phyloP scores from a whole-genome alignment of 1,284 basidiomycete species.

The Xerocomus amazonicus region DNA sequence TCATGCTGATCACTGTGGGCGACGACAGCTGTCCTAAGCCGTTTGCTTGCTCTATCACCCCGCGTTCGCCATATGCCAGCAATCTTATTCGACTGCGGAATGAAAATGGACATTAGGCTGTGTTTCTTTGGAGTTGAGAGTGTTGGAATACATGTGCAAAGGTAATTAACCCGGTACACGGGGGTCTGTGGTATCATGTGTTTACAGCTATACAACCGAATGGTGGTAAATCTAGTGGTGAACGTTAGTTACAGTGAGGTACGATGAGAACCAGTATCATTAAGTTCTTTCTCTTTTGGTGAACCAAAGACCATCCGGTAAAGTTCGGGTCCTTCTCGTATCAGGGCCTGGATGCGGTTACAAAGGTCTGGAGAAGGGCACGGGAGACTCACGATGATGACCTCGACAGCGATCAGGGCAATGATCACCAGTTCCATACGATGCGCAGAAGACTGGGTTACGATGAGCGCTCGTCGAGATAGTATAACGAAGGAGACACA shows the following conservation, averaged over 20 bases:
- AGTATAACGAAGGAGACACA: constrained; percentile 4
- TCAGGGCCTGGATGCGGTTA: constrained; percentile 40
- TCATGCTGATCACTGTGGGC: constrained; percentile 5
- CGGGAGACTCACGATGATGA: constrained; percentile 66
- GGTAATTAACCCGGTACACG: not conserved
- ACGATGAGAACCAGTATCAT: constrained; percentile 3
- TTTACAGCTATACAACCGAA: constrained; percentile 4
- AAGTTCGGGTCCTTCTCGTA: constrained; percentile 33
- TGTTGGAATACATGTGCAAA: not conserved
- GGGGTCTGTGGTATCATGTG: constrained; percentile 1
- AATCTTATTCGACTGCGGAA: constrained; percentile 15
- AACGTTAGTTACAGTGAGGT: constrained; percentile 1
- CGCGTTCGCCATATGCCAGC: constrained; percentile 15
- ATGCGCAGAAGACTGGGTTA: constrained; percentile 71
- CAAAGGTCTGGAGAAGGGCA: constrained; percentile 27
- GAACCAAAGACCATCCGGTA: constrained; percentile 28
- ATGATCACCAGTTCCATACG: constrained; percentile 93
- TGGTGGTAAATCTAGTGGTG: constrained; percentile 1
- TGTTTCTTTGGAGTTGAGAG: not conserved
- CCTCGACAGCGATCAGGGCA: constrained; percentile 85
- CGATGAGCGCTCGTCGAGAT: not conserved
- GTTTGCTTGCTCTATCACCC: constrained; percentile 23
- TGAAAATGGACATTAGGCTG: not conserved
- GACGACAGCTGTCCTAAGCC: constrained; percentile 20
- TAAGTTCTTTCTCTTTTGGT: constrained; percentile 11